phyloP scores from a whole-genome alignment of 805 yeast species.

The Tetrapisispora pingtungensis region DNA sequence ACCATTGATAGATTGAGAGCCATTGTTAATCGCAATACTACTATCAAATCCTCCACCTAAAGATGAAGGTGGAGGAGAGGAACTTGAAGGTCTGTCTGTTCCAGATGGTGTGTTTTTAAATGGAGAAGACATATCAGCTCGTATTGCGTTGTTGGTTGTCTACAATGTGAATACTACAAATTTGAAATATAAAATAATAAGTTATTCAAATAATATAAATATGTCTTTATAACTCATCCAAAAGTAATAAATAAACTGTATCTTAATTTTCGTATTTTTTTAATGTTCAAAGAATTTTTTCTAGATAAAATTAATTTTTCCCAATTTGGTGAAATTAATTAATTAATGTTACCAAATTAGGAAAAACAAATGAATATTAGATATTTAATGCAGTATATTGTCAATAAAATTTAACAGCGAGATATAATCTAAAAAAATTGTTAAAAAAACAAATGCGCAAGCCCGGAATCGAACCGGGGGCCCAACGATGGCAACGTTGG shows the following conservation, averaged over 20 bases:
- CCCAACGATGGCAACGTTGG: constrained; percentile 3
- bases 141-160: not conserved
- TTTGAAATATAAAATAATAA: too few relatives aligned
- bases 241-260: not conserved
- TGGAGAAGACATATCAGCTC: constrained; percentile 16
- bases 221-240: too few relatives aligned
- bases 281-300: not conserved
- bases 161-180: too few relatives aligned
- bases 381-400: not conserved
- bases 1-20: constrained; percentile 19
- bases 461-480: too few relatives aligned
- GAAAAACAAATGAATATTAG: not conserved
- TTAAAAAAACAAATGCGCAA: too few relatives aligned
- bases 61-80: constrained; percentile 26
- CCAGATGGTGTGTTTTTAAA: constrained; percentile 12
- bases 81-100: constrained; percentile 15
- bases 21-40: constrained; percentile 20
- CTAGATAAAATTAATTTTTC: not conserved
- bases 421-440: constrained; percentile 1
- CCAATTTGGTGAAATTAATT: not conserved
- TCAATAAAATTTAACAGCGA: not conserved
- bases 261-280: not conserved
- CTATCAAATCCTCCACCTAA: constrained; percentile 24
- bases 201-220: too few relatives aligned
- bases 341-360: not conserved